Evolutionary conservation across 345 rosid genomes (phyloP), one percentile per base, ranked within the genome.

Genomic region (Excoecaria cochinchinensis): DNA sequence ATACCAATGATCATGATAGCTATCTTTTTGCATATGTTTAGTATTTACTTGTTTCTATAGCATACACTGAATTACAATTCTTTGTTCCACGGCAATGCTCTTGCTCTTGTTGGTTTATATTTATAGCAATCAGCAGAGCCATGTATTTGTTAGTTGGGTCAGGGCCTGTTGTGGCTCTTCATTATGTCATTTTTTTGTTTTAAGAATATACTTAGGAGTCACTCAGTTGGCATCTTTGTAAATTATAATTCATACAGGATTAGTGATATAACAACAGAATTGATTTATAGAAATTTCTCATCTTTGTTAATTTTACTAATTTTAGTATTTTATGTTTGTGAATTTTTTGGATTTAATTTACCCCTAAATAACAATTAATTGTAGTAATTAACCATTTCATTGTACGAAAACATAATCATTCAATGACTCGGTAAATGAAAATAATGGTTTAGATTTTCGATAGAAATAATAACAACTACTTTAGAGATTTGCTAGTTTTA

Each of bases 11-110:
- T 70, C 38, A 52, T 77, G 3, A 66, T 82, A 17, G 48, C 80
- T 50, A 75, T 84, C 46, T 74, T 87, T 21, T 13, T 84, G 46
- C 79, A 40, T 14, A 71, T 82, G n/a, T 70, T 77, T 51, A 12
- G 82, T 53, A 50, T 63, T 67, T 42, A 65, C 79, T 31, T 84
- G 81, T 78, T 83, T 72, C 85, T 72, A 79, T 90, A 89, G 90
- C 89, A 83, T 72, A 46, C 40, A 46, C 14, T 51, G 12, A 16
- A 38, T 19, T 53, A 14, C 19, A 51, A 22, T 58, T 50, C 65
- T 63, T 25, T 46, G 15, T 42, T 57, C 39, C 68, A 14, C 56
- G 64, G 69, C 75, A 71, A 70, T 71, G 38, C 66, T 58, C 76
- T 46, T 16, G 64, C 78, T n/a, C n/a, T n/a, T n/a, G n/a, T n/a